phyloP scores from a whole-genome alignment of 306 rosid species.

The Gillenia trifoliata region DNA sequence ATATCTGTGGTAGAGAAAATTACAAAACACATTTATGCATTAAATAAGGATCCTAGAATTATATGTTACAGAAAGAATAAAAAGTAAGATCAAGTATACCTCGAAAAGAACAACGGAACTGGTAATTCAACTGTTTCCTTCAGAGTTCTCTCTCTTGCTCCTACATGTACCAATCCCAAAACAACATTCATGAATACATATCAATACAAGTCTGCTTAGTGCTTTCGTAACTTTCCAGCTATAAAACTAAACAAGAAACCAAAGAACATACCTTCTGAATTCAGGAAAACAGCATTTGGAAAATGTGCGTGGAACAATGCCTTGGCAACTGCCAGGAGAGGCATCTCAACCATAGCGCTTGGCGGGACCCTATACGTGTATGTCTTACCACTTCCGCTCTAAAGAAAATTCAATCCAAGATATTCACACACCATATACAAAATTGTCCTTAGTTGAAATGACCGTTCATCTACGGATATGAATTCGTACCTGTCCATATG shows the following conservation, averaged over 20 bases:
- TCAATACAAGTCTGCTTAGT: not conserved
- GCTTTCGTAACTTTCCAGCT: not conserved
- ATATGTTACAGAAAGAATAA: not conserved
- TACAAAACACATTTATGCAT: not conserved
- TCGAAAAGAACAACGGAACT: slow-evolving; percentile 92
- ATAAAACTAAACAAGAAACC: slow-evolving; percentile 5
- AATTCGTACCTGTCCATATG: slow-evolving; percentile 80
- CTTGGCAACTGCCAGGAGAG: slow-evolving; percentile 46
- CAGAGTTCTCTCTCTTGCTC: slow-evolving; percentile 59
- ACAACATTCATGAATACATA: slow-evolving; percentile 8
- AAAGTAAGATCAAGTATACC: slow-evolving; percentile 33
- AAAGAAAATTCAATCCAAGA: slow-evolving; percentile 2
- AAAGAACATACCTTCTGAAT: slow-evolving; percentile 59
- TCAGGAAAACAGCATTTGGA: slow-evolving; percentile 70
- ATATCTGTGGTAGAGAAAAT: slow-evolving; percentile 28
- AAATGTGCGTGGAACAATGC: slow-evolving; percentile 81
- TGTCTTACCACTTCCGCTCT: slow-evolving; percentile 95
- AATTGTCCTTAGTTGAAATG: not conserved
- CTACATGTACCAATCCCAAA: slow-evolving; percentile 34
- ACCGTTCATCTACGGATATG: not conserved
- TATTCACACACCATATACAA: not conserved
- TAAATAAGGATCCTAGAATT: not conserved
- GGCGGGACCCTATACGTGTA: slow-evolving; percentile 96
- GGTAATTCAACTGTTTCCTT: slow-evolving; percentile 75
- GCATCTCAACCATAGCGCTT: slow-evolving; percentile 79